Conservation (phyloP, 2,329 filamentous ascomycete genomes). For the Sclerotinia spermophila region DNA sequence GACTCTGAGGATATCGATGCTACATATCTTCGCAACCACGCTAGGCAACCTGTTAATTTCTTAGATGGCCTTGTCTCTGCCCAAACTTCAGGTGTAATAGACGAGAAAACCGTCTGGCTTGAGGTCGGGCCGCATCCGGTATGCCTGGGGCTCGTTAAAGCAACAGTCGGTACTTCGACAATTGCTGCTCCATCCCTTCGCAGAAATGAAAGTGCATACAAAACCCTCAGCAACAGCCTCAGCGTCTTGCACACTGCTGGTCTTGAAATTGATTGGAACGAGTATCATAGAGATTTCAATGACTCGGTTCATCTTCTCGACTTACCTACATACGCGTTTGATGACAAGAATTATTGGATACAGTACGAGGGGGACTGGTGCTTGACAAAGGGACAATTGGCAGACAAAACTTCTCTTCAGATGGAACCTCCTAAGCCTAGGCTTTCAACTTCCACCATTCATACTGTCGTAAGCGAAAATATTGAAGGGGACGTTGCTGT, state of each 20-base stretch:
- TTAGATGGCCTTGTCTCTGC: constrained; percentile 57
- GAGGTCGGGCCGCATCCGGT: constrained; percentile 74
- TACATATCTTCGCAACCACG: constrained; percentile 60
- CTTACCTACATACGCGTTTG: constrained; percentile 66
- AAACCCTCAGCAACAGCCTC: constrained; percentile 56
- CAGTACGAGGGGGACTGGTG: constrained; percentile 64
- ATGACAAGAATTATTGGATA: constrained; percentile 67
- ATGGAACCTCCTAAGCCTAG: constrained; percentile 53
- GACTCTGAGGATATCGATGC: constrained; percentile 54
- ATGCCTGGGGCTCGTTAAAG: constrained; percentile 64
- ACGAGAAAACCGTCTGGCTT: constrained; percentile 66
- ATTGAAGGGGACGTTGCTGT: constrained; percentile 48
- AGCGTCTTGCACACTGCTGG: constrained; percentile 59
- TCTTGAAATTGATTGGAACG: constrained; percentile 64
- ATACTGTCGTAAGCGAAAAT: constrained; percentile 48
- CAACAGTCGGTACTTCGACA: constrained; percentile 49
- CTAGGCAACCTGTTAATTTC: constrained; percentile 62
- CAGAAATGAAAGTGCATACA: constrained; percentile 60
- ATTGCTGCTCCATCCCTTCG: constrained; percentile 58
- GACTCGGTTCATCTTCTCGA: constrained; percentile 55
- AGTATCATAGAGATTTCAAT: constrained; percentile 63
- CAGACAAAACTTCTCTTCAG: constrained; percentile 44
- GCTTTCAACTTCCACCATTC: constrained; percentile 38
- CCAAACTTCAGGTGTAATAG: constrained; percentile 55
- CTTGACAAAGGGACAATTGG: constrained; percentile 56